Base-by-base conservation (phyloP, 768 basidiomycete species). In the Naganishia antarctica region DNA sequence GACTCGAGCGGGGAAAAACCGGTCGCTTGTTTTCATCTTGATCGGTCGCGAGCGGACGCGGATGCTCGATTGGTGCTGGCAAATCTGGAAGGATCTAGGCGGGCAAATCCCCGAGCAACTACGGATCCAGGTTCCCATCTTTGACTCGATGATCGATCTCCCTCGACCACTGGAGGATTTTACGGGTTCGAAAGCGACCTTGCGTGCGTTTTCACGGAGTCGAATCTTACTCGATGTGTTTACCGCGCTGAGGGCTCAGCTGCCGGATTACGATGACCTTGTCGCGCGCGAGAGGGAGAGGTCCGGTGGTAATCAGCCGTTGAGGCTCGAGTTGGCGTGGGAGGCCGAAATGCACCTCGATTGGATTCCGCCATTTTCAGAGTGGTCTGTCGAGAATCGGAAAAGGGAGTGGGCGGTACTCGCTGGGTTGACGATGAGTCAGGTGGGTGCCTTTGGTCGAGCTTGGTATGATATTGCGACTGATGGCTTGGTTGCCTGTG, bases 21-120 rank as follows among this genome's bases (percentile, higher is more conserved):
- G 91, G 4, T 89, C 86, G 0, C 87, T 91, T 67, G 83, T 94
- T 28, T 94, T 92, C 74, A 81, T 94, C 29, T 89, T 93, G 77
- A 93, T 94, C 71, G 70, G 81, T 18, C 89, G 87, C 74, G 86
- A 85, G 67, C 84, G 89, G 29, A 85, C 87, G 5, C 81, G 90
- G 58, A 87, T 89, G 1, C 81, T 84, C 41, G 91, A 96, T 75
- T 97, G 93, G 93, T 81, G 85, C 47, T 96, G 91, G 92, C 82
- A 84, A 59, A 79, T 96, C 48, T 91, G 90, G 91, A 83, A 82
- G 51, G 81, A 83, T 58, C 80, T 90, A 31, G 90, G 87, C 1
- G 88, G 89, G 2, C 73, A 82, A 63, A 77, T 96, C 9, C 90
- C 93, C 0, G 70, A 79, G 1, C 79, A 79, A 18, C 79, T 97